Percentiles rank a stretch among this genome's conserved stretches.
Conservation (phyloP, 345 rosid genomes). For the Citrus trifoliata region DNA sequence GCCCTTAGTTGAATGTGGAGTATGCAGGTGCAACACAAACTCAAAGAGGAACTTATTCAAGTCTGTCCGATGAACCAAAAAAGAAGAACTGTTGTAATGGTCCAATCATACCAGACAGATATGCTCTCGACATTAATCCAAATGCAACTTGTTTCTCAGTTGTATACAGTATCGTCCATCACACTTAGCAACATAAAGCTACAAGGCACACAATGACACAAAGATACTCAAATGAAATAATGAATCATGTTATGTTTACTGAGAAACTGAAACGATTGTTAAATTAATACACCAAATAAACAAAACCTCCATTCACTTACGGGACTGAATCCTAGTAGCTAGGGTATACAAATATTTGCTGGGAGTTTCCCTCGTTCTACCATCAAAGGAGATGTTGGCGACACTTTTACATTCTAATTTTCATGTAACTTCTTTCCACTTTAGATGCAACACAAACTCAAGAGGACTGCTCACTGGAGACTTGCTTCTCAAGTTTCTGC, state of each 20-base stretch:
- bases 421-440: neutral
- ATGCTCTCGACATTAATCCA: neutral
- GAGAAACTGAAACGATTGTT: neutral
- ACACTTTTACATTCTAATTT: neutral
- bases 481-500: constrained; percentile 33
- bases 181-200: neutral
- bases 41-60: no score
- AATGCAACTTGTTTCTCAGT: neutral
- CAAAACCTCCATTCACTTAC: neutral
- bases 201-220: neutral
- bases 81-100: neutral
- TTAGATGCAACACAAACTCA: constrained; percentile 9
- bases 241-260: neutral
- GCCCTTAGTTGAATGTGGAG: no score
- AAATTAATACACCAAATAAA: neutral
- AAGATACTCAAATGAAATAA: neutral
- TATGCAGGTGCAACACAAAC: no score
- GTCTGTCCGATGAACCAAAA: neutral
- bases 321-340: neutral
- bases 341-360: neutral
- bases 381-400: no score
- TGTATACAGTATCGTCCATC: neutral
- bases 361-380: neutral
- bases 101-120: neutral
- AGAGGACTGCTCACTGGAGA: constrained; percentile 17